phyloP scores from a whole-genome alignment of 169 alveolate species.

The Plasmodium inui region DNA sequence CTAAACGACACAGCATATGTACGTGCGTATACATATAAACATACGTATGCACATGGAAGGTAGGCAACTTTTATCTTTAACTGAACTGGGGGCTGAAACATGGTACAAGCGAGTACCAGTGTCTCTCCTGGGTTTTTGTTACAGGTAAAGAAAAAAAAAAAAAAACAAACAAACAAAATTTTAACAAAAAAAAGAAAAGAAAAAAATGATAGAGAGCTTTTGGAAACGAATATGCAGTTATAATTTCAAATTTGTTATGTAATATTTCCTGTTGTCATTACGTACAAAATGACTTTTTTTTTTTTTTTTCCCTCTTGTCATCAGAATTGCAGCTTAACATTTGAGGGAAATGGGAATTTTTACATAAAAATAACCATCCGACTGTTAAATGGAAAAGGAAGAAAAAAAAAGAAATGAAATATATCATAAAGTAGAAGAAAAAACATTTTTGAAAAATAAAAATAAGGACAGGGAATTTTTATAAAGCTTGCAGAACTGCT shows the following conservation, averaged over 20 bases:
- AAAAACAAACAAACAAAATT: not conserved
- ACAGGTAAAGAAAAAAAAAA: not conserved
- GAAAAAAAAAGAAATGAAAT: not conserved
- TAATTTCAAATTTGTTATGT: not conserved
- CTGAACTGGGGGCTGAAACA: not conserved
- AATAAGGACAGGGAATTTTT: not conserved
- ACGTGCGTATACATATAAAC: not conserved
- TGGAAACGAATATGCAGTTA: not conserved
- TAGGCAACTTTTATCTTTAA: not conserved
- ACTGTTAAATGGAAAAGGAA: not conserved
- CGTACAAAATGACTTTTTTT: not conserved
- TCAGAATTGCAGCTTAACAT: not conserved
- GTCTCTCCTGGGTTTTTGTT: conserved; percentile 1
- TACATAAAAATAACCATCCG: not conserved
- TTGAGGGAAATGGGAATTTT: not conserved
- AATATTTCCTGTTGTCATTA: not conserved
- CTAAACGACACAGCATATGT: not conserved
- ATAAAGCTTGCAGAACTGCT: not conserved
- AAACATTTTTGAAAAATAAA: not conserved
- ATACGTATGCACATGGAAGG: not conserved
- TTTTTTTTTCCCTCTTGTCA: not conserved
- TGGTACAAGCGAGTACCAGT: not conserved
- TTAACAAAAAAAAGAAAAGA: not conserved
- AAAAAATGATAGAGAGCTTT: not conserved
- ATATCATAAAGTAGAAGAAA: not conserved